Evolutionary conservation across 73 alveolate genomes (phyloP), one percentile per base, ranked within the genome.

Genomic region (Paramecium primaurelia): DNA sequence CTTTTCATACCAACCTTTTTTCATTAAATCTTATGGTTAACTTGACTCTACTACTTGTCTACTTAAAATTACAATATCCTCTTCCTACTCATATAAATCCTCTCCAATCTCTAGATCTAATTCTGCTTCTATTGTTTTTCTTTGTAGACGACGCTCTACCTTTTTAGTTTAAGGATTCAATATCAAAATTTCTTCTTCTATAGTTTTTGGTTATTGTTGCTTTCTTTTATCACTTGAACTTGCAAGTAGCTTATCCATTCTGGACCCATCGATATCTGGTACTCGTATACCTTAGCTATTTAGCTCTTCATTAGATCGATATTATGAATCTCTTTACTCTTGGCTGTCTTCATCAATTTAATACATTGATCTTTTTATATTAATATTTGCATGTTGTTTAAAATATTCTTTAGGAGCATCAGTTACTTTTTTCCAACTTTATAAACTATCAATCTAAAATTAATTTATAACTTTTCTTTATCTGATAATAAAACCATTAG

Each of bases 271-370:
- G 7, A 32, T 28, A 25, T 64, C 84, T 7, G 84, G 30, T 11
- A 34, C 84, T 32, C 47, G 28, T 34, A 64, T 64, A 2, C 84
- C 84, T 64, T 64, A 64, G 47, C 84, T 64, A 32, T 32, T 34
- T 12, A 64, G 6, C 30, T 64, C 84, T 28, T 64, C 84, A 64
- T 64, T 64, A 0, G 84, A 64, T 28, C 84, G 45, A 34, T 64
- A 64, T 28, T 64, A 64, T 12, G 84, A 64, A 32, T 64, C 84
- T 64, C 84, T 64, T 64, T 64, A 64, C 84, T 64, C 84, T 32
- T 64, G 28, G 28, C 84, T 64, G 26, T 64, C 84, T 32, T 64
- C 84, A 64, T 64, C 84, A 6, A 64, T 64, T 28, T 64, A 34
- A 64, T 64, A 64, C 84, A 64, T 64, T 12, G 47, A 64, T 64